Conservation (phyloP, 129 eudicot species). For the Flaveria sonorensis region DNA sequence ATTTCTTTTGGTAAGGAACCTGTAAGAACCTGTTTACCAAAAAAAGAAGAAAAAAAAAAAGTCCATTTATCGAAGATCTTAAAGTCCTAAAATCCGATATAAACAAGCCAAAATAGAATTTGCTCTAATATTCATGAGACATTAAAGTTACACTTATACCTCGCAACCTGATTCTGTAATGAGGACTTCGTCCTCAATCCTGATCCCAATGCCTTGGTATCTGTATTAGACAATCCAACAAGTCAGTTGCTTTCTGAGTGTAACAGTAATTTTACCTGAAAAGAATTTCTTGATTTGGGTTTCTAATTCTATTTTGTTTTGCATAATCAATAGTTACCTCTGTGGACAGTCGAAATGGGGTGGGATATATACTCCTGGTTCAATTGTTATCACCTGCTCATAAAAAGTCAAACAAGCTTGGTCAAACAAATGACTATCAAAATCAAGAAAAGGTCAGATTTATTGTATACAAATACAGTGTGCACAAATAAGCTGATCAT, state of each 20-base stretch:
- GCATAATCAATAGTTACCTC: conserved; percentile 47
- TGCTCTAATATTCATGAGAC: background rate
- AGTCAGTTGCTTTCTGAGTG: background rate
- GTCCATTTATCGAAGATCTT: background rate
- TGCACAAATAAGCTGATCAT: too few species aligned
- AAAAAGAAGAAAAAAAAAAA: background rate
- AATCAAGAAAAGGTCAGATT: background rate
- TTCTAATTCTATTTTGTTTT: background rate
- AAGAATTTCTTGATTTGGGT: background rate
- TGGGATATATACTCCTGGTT: conserved; percentile 92
- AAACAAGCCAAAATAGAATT: background rate
- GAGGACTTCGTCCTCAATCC: conserved; percentile 94
- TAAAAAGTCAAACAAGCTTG: conserved; percentile 6
- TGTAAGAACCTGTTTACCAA: conserved; percentile 73
- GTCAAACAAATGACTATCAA: conserved; percentile 7
- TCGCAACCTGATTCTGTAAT: conserved; percentile 91
- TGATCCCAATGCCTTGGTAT: conserved; percentile 88
- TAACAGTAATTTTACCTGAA: conserved; percentile 10
- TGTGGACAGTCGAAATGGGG: conserved; percentile 54
- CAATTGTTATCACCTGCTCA: conserved; percentile 89
- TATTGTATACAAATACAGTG: background rate
- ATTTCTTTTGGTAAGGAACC: conserved; percentile 84
- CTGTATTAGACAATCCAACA: conserved; percentile 39
- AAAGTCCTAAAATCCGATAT: too few species aligned
- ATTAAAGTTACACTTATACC: conserved; percentile 38